A percentile compares a stretch with the other conserved stretches of the same genome.
Conservation (phyloP, 2,329 filamentous ascomycete species). For the Beauveria sp. region DNA sequence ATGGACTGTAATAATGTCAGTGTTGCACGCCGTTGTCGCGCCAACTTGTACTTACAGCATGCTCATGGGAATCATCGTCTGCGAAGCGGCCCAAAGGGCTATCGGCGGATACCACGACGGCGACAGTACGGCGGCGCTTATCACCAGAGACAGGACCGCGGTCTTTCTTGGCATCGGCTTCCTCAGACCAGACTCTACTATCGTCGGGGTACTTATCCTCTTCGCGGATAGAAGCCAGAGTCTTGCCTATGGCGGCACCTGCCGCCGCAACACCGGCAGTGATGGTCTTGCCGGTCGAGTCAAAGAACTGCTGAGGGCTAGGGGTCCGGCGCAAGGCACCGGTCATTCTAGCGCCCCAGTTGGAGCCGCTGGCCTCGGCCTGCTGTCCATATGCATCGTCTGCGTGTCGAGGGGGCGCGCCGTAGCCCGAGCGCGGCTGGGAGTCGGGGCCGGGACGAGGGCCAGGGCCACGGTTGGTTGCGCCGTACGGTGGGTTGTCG, state of each 20-base stretch:
- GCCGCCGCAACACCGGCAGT: conserved; percentile 76
- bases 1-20: conserved; percentile 53
- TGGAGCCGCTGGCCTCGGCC: conserved; percentile 31
- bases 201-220: conserved; percentile 79
- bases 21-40: conserved; percentile 5
- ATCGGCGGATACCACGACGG: conserved; percentile 80
- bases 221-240: conserved; percentile 74
- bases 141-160: conserved; percentile 28
- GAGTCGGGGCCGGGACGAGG: conserved; percentile 10
- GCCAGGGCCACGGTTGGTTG: conserved; percentile 22
- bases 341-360: conserved; percentile 70
- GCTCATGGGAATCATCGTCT: conserved; percentile 59
- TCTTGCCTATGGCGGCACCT: conserved; percentile 73
- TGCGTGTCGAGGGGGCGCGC: neutral
- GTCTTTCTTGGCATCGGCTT: conserved; percentile 62
- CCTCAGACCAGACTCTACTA: conserved; percentile 87
- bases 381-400: conserved; percentile 26
- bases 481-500: conserved; percentile 43
- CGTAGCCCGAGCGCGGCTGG: neutral
- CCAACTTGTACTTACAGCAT: conserved; percentile 58
- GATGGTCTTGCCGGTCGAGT: conserved; percentile 73
- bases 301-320: conserved; percentile 82
- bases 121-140: conserved; percentile 68
- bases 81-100: conserved; percentile 49
- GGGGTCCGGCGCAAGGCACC: conserved; percentile 74